These are phyloP conservation scores for Stephanodiscus triporus DNA, from an alignment of 108 stramenopile species.

Conservation along the genomic window DNA sequence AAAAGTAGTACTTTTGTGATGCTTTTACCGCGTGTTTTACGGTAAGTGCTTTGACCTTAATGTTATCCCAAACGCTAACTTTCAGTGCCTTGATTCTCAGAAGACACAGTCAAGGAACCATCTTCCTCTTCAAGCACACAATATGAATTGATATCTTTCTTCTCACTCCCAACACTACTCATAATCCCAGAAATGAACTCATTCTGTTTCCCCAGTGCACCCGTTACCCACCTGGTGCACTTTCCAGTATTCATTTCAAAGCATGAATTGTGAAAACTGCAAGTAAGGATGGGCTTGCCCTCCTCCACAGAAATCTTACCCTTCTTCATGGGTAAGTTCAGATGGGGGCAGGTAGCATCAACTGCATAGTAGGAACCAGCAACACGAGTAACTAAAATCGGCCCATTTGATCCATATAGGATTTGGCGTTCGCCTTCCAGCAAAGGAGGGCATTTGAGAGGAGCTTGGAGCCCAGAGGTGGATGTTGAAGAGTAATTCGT, in stretches of 20 bases:
- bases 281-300: constrained; percentile 37
- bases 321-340: constrained; percentile 55
- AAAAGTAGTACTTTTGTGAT: too few relatives aligned
- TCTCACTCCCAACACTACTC: constrained; percentile 42
- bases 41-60: not conserved
- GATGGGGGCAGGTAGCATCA: constrained; percentile 56
- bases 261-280: constrained; percentile 53
- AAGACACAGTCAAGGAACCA: constrained; percentile 29
- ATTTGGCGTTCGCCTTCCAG: constrained; percentile 47
- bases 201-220: constrained; percentile 44
- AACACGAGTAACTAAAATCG: constrained; percentile 47
- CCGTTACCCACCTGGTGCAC: constrained; percentile 50
- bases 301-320: constrained; percentile 43
- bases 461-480: not conserved
- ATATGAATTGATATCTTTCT: constrained; percentile 44
- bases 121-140: constrained; percentile 32
- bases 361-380: constrained; percentile 49
- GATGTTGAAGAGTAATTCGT: not conserved
- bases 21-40: too few relatives aligned
- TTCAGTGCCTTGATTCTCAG: not conserved
- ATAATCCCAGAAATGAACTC: constrained; percentile 46
- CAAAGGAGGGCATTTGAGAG: constrained; percentile 24
- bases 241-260: constrained; percentile 43
- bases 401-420: constrained; percentile 34
- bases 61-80: not conserved